Evolutionary conservation across 352 stramenopile species (phyloP).

Genomic region (Globisporangium rhizosaccharum): DNA sequence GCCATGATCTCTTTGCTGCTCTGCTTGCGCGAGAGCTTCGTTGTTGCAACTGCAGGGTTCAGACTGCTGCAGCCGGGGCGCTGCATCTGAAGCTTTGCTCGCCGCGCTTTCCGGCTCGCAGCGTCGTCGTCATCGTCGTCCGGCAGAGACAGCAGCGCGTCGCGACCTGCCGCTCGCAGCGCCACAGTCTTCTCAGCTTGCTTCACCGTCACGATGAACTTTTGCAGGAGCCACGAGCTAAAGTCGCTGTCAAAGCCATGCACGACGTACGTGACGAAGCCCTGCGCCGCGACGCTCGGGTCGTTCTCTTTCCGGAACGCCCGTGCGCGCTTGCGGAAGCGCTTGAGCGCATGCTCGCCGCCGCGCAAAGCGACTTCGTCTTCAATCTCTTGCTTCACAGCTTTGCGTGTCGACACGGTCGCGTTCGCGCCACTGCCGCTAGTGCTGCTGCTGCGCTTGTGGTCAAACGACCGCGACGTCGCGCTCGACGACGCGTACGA

Average conservation of each 20-base stretch:
- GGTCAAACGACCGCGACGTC: slow-evolving; percentile 13
- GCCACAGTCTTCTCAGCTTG: slow-evolving; percentile 46
- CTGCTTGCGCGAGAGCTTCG: slow-evolving; percentile 43
- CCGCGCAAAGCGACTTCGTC: slow-evolving; percentile 43
- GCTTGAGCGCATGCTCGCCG: slow-evolving; percentile 48
- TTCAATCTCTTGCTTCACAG: slow-evolving; percentile 64
- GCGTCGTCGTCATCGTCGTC: slow-evolving; percentile 15
- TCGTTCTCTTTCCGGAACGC: slow-evolving; percentile 73
- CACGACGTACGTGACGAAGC: slow-evolving; percentile 48
- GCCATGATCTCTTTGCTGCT: slow-evolving; percentile 66
- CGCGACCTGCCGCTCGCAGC: slow-evolving; percentile 27
- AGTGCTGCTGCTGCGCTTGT: neutral
- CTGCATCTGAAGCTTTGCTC: slow-evolving; percentile 31
- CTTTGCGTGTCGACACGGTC: slow-evolving; percentile 22
- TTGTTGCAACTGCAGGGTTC: neutral
- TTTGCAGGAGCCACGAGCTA: slow-evolving; percentile 44
- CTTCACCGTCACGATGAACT: slow-evolving; percentile 49
- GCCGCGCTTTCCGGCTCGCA: slow-evolving; percentile 33
- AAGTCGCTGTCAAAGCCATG: slow-evolving; percentile 54
- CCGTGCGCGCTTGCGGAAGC: slow-evolving; percentile 64
- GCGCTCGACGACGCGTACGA: slow-evolving; percentile 18
- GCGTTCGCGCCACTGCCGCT: too few relatives aligned
- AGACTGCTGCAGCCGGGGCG: slow-evolving; percentile 7
- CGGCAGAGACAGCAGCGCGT: slow-evolving; percentile 3
- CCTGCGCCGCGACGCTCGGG: slow-evolving; percentile 28